Evolutionary conservation across 192 early-diverging fungal genomes (phyloP).

Genomic region (Backusella circina): DNA sequence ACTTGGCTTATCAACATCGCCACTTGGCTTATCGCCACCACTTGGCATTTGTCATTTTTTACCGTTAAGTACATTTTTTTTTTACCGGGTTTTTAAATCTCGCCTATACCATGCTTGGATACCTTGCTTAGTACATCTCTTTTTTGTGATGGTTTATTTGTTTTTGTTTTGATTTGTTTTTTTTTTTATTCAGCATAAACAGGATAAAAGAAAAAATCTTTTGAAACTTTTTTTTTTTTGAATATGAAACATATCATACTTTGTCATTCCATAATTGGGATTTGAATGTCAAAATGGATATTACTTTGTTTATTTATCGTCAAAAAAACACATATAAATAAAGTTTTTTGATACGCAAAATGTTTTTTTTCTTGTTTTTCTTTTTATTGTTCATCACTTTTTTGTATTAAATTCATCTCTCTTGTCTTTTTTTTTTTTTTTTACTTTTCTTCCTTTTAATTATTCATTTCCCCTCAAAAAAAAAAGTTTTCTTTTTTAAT

Average conservation of each 20-base stretch:
- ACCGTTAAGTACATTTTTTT: no score
- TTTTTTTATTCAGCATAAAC: background rate
- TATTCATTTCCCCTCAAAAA: background rate
- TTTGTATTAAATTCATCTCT: background rate
- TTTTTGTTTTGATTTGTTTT: background rate
- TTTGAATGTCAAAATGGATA: background rate
- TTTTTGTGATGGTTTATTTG: background rate
- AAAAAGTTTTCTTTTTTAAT: background rate
- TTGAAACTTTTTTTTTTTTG: background rate
- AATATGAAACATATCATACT: background rate
- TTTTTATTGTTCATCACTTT: background rate
- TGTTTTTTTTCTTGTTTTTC: background rate
- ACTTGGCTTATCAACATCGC: no score
- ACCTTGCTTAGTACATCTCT: background rate
- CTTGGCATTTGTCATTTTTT: background rate
- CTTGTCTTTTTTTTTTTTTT: background rate
- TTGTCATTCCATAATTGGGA: background rate
- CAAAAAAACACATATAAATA: background rate
- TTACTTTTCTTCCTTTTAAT: background rate
- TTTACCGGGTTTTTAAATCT: background rate
- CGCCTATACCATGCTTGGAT: no score
- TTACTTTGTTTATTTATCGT: background rate
- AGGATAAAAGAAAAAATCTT: background rate
- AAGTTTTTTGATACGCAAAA: background rate
- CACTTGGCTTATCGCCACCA: no score